Percentiles rank a stretch among this genome's conserved stretches.
Evolutionary conservation across 371 early-diverging fungal species (phyloP).

Genomic region (Smittium mucronatum): DNA sequence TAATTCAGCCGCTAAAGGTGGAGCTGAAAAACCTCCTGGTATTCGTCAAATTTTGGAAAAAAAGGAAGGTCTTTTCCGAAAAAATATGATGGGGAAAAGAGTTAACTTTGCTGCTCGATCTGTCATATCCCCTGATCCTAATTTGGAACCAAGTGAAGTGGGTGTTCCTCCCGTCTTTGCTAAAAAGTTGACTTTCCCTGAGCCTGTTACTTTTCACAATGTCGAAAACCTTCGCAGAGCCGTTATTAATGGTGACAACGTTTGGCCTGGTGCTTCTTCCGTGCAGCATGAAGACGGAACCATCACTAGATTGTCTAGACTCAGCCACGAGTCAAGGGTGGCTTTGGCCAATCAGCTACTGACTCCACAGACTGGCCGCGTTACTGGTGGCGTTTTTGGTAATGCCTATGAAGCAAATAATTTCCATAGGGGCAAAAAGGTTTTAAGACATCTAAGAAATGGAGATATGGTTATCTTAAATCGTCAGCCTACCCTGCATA

Average conservation of each 20-base stretch:
- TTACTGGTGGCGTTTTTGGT: conserved; percentile 26
- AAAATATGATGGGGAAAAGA: conserved; percentile 99
- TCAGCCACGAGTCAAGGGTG: conserved; percentile 79
- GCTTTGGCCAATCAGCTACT: conserved; percentile 93
- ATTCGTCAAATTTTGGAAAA: conserved; percentile 97
- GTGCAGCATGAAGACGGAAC: conserved; percentile 91
- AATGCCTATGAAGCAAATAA: conserved; percentile 34
- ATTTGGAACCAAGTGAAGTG: conserved; percentile 97
- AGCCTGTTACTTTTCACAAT: conserved; percentile 94
- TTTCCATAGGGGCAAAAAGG: conserved; percentile 80
- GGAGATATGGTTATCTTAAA: conserved; percentile 98
- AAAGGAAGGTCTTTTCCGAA: conserved; percentile 99
- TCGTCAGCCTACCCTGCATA: conserved; percentile 99
- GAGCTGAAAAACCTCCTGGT: conserved; percentile 58
- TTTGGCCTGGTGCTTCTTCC: conserved; percentile 97
- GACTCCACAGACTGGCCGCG: conserved; percentile 54
- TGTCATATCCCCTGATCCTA: conserved; percentile 99
- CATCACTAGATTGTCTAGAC: conserved; percentile 59
- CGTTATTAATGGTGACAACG: conserved; percentile 96
- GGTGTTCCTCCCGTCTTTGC: conserved; percentile 98
- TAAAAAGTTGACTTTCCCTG: conserved; percentile 92
- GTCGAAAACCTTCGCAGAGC: conserved; percentile 78
- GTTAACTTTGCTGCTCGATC: conserved; percentile 99
- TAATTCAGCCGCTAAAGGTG: conserved; percentile 35
- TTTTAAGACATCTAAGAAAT: conserved; percentile 90